A percentile compares a stretch with the other conserved stretches of the same genome.
These are phyloP conservation scores for Fusarium compactum DNA, from an alignment of 2,329 filamentous ascomycete species.

Conservation along the genomic window DNA sequence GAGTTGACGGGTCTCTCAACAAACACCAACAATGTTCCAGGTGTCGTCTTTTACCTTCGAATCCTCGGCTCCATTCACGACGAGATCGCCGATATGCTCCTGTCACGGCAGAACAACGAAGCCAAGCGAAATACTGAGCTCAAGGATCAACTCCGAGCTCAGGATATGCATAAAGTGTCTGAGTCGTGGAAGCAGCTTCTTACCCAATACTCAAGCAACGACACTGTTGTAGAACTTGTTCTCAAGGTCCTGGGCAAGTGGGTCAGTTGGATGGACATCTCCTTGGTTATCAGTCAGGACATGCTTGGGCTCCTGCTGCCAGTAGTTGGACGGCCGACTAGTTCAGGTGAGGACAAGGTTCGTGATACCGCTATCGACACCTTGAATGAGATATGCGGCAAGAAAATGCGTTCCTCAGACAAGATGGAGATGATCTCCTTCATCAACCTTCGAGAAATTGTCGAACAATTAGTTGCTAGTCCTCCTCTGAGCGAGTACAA, in stretches of 20 bases:
- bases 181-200: constrained; percentile 93
- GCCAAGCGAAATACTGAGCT: constrained; percentile 87
- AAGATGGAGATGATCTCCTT: constrained; percentile 96
- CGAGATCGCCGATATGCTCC: constrained; percentile 93
- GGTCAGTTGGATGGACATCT: constrained; percentile 99
- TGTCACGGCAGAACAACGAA: constrained; percentile 81
- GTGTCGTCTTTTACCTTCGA: constrained; percentile 88
- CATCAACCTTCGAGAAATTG: constrained; percentile 86
- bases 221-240: constrained; percentile 84
- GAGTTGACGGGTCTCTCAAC: constrained; percentile 75
- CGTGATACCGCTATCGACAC: constrained; percentile 93
- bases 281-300: constrained; percentile 87
- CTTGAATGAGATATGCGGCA: constrained; percentile 94
- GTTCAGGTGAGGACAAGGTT: constrained; percentile 78
- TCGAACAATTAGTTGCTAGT: constrained; percentile 86
- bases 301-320: constrained; percentile 89
- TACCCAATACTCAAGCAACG: constrained; percentile 78
- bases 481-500: constrained; percentile 83
- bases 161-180: constrained; percentile 90
- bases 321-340: constrained; percentile 80
- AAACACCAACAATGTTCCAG: constrained; percentile 76
- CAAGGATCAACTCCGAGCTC: constrained; percentile 88
- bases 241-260: constrained; percentile 94
- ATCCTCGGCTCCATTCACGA: constrained; percentile 92
- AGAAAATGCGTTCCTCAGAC: constrained; percentile 96